Evolutionary conservation across 1,284 basidiomycete species (phyloP).

Genomic region (Ustilago bromivora): DNA sequence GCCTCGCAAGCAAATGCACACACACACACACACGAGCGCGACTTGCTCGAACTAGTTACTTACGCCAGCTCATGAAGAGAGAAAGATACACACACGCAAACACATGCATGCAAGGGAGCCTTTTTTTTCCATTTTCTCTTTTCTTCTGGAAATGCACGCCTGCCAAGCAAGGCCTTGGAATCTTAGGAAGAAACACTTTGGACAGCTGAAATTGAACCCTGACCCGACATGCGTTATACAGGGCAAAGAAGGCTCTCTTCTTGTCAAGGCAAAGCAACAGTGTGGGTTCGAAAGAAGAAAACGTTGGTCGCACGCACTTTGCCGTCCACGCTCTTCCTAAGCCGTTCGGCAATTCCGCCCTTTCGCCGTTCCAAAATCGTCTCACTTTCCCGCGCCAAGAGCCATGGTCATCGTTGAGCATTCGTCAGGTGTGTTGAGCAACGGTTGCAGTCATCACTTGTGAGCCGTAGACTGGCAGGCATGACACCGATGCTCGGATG

Average conservation of each 20-base stretch:
- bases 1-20: neutral
- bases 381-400: neutral
- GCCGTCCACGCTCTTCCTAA: neutral
- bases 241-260: neutral
- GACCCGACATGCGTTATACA: neutral
- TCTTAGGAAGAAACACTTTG: slow-evolving; percentile 6
- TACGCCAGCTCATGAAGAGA: slow-evolving; percentile 10
- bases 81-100: slow-evolving; percentile 7
- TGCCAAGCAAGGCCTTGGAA: slow-evolving; percentile 14
- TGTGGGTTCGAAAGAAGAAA: neutral
- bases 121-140: neutral
- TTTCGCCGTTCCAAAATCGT: neutral
- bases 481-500: slow-evolving; percentile 1
- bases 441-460: neutral
- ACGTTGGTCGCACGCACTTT: slow-evolving; percentile 9
- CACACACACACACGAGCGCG: slow-evolving; percentile 7
- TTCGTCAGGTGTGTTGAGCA: neutral
- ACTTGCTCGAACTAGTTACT: neutral
- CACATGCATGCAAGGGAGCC: neutral
- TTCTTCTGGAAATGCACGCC: neutral
- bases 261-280: neutral
- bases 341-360: neutral
- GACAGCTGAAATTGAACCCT: slow-evolving; percentile 13
- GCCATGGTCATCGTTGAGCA: neutral
- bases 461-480: neutral